Percentiles rank a stretch among this genome's conserved stretches.
Evolutionary conservation across 2,329 filamentous ascomycete genomes (phyloP).

Genomic region (Pseudogymnoascus pannorum): DNA sequence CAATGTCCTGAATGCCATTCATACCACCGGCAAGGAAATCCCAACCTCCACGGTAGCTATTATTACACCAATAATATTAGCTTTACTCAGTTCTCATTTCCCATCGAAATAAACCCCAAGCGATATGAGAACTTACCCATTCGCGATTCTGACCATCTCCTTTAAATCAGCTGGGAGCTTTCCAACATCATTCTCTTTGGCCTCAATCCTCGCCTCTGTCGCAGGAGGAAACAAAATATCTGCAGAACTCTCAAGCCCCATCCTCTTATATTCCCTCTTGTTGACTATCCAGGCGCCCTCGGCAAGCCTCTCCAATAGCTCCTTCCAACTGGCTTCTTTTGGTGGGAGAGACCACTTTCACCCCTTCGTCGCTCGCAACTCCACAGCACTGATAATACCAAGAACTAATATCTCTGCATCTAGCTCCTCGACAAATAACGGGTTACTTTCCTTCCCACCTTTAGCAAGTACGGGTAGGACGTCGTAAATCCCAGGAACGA

Average conservation of each 20-base stretch:
- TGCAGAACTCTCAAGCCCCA: constrained; percentile 7
- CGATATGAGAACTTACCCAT: constrained; percentile 14
- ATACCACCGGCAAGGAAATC: constrained; percentile 15
- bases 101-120: neutral
- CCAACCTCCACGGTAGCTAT: constrained; percentile 15
- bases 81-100: neutral
- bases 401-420: constrained; percentile 12
- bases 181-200: constrained; percentile 12
- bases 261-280: constrained; percentile 7
- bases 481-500: constrained; percentile 16
- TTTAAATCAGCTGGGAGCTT: constrained; percentile 14
- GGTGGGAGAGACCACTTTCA: constrained; percentile 11
- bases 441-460: constrained; percentile 13
- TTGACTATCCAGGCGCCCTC: constrained; percentile 15
- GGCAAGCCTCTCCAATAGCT: constrained; percentile 14
- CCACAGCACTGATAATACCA: constrained; percentile 7
- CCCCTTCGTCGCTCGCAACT: constrained; percentile 12
- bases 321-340: constrained; percentile 14
- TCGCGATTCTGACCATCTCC: constrained; percentile 14
- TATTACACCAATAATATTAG: neutral
- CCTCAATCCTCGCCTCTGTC: constrained; percentile 13
- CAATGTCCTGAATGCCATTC: constrained; percentile 9
- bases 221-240: constrained; percentile 15
- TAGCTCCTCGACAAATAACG: constrained; percentile 12
- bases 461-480: constrained; percentile 15